Evolutionary conservation across 495 filamentous ascomycete species (phyloP).

Genomic region (Acidomyces sp.): DNA sequence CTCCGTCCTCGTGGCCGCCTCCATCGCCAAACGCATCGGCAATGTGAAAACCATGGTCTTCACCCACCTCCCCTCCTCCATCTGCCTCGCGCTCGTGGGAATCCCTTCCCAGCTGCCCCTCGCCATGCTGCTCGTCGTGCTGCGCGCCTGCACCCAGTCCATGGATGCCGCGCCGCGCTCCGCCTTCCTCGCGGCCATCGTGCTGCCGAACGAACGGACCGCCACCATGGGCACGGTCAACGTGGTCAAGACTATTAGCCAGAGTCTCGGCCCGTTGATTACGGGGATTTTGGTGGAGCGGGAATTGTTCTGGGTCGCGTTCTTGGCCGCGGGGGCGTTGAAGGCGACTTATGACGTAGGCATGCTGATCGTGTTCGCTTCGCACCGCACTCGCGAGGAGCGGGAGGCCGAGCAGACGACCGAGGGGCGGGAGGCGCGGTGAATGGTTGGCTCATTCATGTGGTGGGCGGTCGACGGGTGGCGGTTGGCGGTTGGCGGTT

Average conservation of each 20-base stretch:
- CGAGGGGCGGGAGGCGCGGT: too few relatives aligned
- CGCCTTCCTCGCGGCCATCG: conserved; percentile 61
- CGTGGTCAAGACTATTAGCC: conserved; percentile 25
- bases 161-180: conserved; percentile 75
- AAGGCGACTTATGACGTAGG: conserved; percentile 63
- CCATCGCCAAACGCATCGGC: conserved; percentile 63
- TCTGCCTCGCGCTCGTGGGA: conserved; percentile 58
- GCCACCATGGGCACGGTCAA: conserved; percentile 36
- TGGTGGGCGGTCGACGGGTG: too few relatives aligned
- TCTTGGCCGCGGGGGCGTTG: conserved; percentile 55
- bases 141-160: conserved; percentile 48
- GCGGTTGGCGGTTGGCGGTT: too few relatives aligned
- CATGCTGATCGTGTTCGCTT: conserved; percentile 50
- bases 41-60: conserved; percentile 79
- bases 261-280: conserved; percentile 44
- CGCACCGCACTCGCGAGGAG: neutral
- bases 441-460: too few relatives aligned
- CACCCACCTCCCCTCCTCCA: conserved; percentile 63
- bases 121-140: conserved; percentile 46
- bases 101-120: conserved; percentile 45
- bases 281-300: conserved; percentile 57
- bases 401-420: neutral
- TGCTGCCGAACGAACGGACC: conserved; percentile 61
- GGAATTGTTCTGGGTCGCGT: conserved; percentile 54
- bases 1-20: conserved; percentile 58